Percentiles rank a stretch among this genome's conserved stretches.
phyloP scores from a whole-genome alignment of 768 basidiomycete genomes.

The Pholiota microspora region DNA sequence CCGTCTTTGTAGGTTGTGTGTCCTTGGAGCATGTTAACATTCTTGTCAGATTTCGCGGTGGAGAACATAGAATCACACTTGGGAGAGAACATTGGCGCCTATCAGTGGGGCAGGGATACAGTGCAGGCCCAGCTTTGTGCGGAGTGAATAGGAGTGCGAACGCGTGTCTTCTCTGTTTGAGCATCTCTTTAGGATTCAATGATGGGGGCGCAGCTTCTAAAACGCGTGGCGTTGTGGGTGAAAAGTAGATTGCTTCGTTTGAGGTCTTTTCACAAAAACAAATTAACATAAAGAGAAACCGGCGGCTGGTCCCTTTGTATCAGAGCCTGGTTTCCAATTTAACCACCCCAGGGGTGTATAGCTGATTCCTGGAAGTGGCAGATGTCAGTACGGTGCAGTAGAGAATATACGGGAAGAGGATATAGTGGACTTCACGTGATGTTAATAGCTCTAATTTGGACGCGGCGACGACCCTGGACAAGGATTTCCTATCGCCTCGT shows the following conservation, averaged over 20 bases:
- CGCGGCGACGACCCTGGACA: slow-evolving; percentile 3
- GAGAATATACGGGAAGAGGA: not conserved
- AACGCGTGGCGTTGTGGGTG: not conserved
- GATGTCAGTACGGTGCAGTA: not conserved
- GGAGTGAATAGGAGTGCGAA: not conserved
- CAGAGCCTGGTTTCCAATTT: no score
- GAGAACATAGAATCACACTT: no score
- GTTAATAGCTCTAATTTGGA: not conserved
- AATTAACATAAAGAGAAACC: no score
- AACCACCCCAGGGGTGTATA: no score
- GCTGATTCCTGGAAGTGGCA: not conserved
- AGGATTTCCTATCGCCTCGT: slow-evolving; percentile 30
- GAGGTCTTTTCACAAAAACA: no score
- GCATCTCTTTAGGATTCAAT: not conserved
- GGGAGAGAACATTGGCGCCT: not conserved
- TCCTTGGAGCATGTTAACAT: no score
- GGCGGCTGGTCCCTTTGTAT: no score
- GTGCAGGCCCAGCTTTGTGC: not conserved
- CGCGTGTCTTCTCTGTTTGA: not conserved
- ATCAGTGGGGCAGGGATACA: not conserved
- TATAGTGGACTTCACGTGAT: not conserved
- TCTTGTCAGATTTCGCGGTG: no score
- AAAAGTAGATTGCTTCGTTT: not conserved
- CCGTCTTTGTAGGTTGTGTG: no score
- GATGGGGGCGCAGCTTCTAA: not conserved